Conservation (phyloP, 495 filamentous ascomycete genomes). For the Penicillium antarcticum region DNA sequence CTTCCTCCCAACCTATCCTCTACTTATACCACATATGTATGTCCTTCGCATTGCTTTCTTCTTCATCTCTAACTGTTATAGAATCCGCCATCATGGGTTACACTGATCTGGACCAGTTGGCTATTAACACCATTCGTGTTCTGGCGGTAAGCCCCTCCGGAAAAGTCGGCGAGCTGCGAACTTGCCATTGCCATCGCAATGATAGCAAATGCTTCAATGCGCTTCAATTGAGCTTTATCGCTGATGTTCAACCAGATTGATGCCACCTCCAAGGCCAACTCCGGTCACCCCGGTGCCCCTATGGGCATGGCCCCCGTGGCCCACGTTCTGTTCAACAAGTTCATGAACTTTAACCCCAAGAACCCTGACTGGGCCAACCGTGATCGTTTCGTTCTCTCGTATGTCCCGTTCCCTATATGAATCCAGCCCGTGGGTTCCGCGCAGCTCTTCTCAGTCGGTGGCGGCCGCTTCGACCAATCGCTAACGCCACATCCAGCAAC, state of each 20-base stretch:
- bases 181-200: neutral
- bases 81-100: constrained; percentile 77
- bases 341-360: constrained; percentile 99
- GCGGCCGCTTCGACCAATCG: neutral
- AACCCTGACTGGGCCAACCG: constrained; percentile 96
- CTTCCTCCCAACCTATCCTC: constrained; percentile 14
- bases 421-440: neutral
- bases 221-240: constrained; percentile 12
- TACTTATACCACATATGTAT: constrained; percentile 16
- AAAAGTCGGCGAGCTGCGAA: too few species aligned
- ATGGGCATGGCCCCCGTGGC: constrained; percentile 99
- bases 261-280: constrained; percentile 95
- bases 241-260: constrained; percentile 64
- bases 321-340: constrained; percentile 97
- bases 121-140: constrained; percentile 95
- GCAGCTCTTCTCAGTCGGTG: neutral
- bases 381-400: constrained; percentile 99
- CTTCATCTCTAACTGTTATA: constrained; percentile 24
- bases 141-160: constrained; percentile 64
- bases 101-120: constrained; percentile 77
- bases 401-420: too few species aligned
- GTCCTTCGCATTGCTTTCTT: constrained; percentile 2
- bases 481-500: constrained; percentile 58
- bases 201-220: neutral
- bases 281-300: constrained; percentile 96